Conservation (phyloP, 2,329 filamentous ascomycete genomes). For the Geosmithia flava region DNA sequence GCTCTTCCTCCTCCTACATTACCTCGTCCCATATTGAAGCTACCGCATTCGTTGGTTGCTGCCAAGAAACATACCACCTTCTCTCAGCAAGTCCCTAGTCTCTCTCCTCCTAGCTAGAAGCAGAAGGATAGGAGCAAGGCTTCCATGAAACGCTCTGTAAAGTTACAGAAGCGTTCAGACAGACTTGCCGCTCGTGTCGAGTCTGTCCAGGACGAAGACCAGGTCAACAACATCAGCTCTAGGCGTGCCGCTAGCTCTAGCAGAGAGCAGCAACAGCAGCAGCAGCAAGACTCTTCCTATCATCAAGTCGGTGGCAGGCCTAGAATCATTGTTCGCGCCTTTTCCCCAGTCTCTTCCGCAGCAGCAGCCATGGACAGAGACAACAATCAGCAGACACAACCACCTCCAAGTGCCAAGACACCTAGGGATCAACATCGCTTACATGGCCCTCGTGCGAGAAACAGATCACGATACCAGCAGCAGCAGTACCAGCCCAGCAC, state of each 20-base stretch:
- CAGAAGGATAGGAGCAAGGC: not conserved
- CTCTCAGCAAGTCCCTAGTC: not conserved
- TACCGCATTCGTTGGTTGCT: not conserved
- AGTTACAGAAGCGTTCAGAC: slow-evolving; percentile 31
- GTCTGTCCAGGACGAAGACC: not conserved
- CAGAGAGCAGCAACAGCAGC: not conserved
- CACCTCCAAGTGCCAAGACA: not conserved
- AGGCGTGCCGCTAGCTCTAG: too few relatives aligned
- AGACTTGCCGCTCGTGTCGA: slow-evolving; percentile 11
- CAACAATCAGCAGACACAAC: slow-evolving; percentile 6
- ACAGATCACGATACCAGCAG: slow-evolving; percentile 13
- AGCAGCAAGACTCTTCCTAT: not conserved
- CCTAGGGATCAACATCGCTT: not conserved
- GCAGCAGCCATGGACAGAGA: not conserved
- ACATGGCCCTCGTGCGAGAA: slow-evolving; percentile 3
- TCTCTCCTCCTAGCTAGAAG: not conserved
- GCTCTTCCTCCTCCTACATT: not conserved
- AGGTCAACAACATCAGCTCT: not conserved
- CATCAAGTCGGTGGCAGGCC: not conserved
- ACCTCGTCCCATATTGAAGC: not conserved
- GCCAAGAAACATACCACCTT: not conserved
- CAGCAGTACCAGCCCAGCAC: slow-evolving; percentile 36
- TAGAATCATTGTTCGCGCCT: not conserved
- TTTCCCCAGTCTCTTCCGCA: not conserved
- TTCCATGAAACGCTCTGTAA: slow-evolving; percentile 23